These are phyloP conservation scores for Tricharina praecox DNA, from an alignment of 495 filamentous ascomycete genomes.

Conservation along the genomic window DNA sequence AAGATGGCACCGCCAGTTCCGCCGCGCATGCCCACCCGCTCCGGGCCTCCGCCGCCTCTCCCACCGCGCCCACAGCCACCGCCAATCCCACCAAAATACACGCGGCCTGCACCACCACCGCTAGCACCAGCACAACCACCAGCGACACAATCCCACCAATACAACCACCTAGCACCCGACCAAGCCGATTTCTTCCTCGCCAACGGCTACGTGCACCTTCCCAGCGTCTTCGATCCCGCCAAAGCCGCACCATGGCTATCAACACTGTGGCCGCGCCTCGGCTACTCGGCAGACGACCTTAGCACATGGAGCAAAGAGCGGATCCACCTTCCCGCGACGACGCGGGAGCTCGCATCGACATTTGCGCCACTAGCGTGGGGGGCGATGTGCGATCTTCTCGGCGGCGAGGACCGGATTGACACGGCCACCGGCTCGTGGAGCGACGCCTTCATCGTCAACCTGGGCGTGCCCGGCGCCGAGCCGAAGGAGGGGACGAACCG, in stretches of 20 bases:
- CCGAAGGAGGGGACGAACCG: slow-evolving; percentile 35
- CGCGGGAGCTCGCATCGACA: slow-evolving; percentile 34
- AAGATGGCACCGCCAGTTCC: no score
- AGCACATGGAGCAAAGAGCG: slow-evolving; percentile 46
- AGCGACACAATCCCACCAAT: no score
- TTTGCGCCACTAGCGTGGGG: slow-evolving; percentile 54
- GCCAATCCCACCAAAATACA: no score
- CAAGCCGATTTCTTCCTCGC: slow-evolving; percentile 50
- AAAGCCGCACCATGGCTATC: slow-evolving; percentile 40
- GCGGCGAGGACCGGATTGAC: slow-evolving; percentile 43
- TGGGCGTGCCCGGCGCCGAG: slow-evolving; percentile 35
- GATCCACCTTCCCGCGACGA: slow-evolving; percentile 49
- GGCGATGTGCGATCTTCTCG: slow-evolving; percentile 53
- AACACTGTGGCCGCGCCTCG: slow-evolving; percentile 52
- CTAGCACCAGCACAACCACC: no score
- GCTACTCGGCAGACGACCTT: slow-evolving; percentile 48
- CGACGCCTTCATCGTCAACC: slow-evolving; percentile 57
- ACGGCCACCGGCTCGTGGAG: slow-evolving; percentile 40
- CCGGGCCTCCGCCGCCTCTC: no score
- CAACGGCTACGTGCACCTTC: slow-evolving; percentile 47
- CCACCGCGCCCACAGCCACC: no score
- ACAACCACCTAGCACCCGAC: no score
- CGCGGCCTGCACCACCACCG: no score
- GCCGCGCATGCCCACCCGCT: no score
- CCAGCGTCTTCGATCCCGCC: slow-evolving; percentile 43